Evolutionary conservation across 2,329 filamentous ascomycete species (phyloP).

Genomic region (Thielaviopsis populi): DNA sequence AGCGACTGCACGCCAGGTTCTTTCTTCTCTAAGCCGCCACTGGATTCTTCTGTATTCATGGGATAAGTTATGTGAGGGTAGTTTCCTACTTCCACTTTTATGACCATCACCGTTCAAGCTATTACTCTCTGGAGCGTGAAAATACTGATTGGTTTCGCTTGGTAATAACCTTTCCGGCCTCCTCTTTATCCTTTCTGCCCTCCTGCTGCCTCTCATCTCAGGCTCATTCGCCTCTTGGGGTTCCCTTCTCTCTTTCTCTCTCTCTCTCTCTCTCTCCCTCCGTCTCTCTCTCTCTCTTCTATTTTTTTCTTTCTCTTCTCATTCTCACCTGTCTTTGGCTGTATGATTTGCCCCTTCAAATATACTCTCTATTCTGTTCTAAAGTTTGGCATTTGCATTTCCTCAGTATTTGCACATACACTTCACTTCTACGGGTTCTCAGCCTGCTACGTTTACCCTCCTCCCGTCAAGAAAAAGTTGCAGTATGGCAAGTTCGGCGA

Average conservation of each 20-base stretch:
- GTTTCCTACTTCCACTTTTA: background rate
- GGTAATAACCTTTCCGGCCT: conserved; percentile 1
- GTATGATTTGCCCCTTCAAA: background rate
- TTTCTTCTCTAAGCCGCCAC: background rate
- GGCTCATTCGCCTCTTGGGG: background rate
- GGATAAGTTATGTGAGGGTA: background rate
- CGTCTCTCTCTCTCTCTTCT: background rate
- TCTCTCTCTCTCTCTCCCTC: background rate
- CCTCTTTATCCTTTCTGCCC: background rate
- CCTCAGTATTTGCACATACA: background rate
- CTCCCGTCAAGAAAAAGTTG: background rate
- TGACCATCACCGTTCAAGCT: background rate
- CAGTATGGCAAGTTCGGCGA: conserved; percentile 1
- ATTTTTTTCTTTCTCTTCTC: background rate
- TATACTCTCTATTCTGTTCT: background rate
- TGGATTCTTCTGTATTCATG: background rate
- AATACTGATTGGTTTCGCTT: background rate
- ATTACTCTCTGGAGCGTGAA: background rate
- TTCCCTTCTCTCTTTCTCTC: background rate
- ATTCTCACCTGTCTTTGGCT: background rate
- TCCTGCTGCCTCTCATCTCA: background rate
- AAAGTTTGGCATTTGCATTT: background rate
- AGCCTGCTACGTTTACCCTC: background rate
- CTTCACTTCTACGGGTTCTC: too few relatives aligned
- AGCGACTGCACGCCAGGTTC: background rate